Conservation (phyloP, 1,139 yeast genomes). For the Suhomyces ambrosiae region DNA sequence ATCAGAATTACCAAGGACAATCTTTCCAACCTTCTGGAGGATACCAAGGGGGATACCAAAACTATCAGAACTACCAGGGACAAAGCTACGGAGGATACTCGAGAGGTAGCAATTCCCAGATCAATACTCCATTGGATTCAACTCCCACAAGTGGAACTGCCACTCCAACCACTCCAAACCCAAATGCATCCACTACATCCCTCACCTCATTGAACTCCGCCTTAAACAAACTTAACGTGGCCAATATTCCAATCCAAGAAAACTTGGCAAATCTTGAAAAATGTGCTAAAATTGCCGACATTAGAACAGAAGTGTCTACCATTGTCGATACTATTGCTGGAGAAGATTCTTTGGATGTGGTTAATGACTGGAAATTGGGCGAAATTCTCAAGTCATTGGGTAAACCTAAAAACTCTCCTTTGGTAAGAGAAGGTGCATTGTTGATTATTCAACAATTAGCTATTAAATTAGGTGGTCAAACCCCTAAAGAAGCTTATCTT, state of each 20-base stretch:
- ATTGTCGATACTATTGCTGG: slow-evolving; percentile 53
- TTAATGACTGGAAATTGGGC: slow-evolving; percentile 65
- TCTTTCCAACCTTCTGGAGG: too few relatives aligned
- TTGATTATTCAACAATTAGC: slow-evolving; percentile 70
- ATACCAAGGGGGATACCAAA: slow-evolving; percentile 9
- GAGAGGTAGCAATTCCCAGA: slow-evolving; percentile 10
- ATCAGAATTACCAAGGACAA: slow-evolving; percentile 16
- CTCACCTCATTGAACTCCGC: slow-evolving; percentile 71
- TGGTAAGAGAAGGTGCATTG: slow-evolving; percentile 76
- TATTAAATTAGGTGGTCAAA: slow-evolving; percentile 61
- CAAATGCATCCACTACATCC: slow-evolving; percentile 63
- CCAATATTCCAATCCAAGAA: slow-evolving; percentile 68
- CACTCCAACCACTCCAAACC: slow-evolving; percentile 40
- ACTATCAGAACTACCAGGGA: background rate
- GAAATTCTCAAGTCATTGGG: slow-evolving; percentile 65
- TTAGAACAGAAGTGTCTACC: slow-evolving; percentile 60
- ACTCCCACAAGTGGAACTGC: slow-evolving; percentile 45
- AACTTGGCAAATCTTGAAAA: slow-evolving; percentile 56
- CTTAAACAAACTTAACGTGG: slow-evolving; percentile 58
- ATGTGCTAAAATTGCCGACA: slow-evolving; percentile 63
- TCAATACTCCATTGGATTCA: slow-evolving; percentile 36
- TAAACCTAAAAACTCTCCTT: slow-evolving; percentile 72
- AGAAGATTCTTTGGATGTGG: slow-evolving; percentile 43
- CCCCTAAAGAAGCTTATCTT: slow-evolving; percentile 77
- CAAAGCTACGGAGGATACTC: slow-evolving; percentile 1